Conservation (phyloP, 176 grass and related monocot genomes). For the Eragrostis curvula region DNA sequence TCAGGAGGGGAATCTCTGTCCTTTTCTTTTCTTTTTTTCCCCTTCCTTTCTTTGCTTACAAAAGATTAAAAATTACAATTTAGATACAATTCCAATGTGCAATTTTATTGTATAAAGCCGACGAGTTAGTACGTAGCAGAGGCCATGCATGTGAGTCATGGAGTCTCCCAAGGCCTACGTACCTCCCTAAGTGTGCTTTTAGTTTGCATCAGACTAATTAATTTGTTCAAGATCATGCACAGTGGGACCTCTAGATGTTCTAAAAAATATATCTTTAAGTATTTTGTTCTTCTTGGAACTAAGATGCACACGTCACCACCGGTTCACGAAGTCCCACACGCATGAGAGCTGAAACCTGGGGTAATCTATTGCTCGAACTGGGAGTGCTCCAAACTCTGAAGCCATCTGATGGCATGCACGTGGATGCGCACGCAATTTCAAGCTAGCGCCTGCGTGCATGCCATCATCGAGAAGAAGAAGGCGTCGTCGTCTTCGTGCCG, state of each 20-base stretch:
- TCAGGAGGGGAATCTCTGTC: conserved; percentile 53
- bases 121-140: neutral
- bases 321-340: conserved; percentile 1
- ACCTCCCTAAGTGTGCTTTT: neutral
- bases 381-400: conserved; percentile 48
- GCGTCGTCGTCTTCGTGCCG: conserved; percentile 4
- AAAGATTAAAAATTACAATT: neutral
- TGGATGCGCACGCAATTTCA: conserved; percentile 37
- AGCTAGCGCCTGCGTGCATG: neutral
- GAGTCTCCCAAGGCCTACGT: neutral
- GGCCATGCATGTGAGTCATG: conserved; percentile 1
- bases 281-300: neutral
- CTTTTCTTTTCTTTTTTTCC: conserved; percentile 10
- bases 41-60: neutral
- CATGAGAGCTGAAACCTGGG: neutral
- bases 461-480: neutral
- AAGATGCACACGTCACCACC: neutral
- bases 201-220: neutral
- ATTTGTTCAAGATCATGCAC: neutral
- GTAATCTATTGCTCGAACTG: conserved; percentile 39
- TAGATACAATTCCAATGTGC: neutral
- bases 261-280: neutral
- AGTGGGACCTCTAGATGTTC: neutral
- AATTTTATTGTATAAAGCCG: neutral
- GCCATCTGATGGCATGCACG: conserved; percentile 39